Evolutionary conservation across 148 eudicot genomes (phyloP).

Genomic region (Heliosperma pusillum): DNA sequence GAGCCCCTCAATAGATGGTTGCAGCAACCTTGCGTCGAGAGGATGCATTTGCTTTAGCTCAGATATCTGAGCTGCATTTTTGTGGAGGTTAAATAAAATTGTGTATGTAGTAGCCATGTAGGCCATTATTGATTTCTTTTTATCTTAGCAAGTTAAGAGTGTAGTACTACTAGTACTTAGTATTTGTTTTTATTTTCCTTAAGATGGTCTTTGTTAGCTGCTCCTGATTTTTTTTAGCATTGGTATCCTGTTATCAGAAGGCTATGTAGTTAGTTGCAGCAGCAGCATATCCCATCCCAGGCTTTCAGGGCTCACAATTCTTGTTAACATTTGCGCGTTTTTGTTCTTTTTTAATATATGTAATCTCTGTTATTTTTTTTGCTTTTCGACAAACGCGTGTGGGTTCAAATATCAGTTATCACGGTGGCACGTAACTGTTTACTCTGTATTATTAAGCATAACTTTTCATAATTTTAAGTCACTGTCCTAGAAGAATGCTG

Average conservation of each 20-base stretch:
- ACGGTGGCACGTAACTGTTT: too few relatives aligned
- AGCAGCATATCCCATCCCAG: background rate
- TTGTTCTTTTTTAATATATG: background rate
- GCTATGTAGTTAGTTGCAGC: background rate
- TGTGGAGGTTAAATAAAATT: slow-evolving; percentile 14
- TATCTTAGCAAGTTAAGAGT: slow-evolving; percentile 3
- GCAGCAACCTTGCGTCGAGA: slow-evolving; percentile 69
- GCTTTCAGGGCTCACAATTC: background rate
- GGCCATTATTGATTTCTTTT: background rate
- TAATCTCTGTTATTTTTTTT: background rate
- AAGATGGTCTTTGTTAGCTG: background rate
- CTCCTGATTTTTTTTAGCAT: slow-evolving; percentile 11
- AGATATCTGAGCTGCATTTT: slow-evolving; percentile 18
- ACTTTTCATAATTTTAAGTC: too few relatives aligned
- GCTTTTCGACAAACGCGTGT: background rate
- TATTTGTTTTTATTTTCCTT: background rate
- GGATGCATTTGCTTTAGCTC: slow-evolving; percentile 86
- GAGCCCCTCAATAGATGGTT: slow-evolving; percentile 84
- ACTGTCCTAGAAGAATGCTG: too few relatives aligned
- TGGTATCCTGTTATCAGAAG: slow-evolving; percentile 2
- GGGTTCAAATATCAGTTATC: background rate
- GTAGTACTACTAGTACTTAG: background rate
- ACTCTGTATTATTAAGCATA: too few relatives aligned
- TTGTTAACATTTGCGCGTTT: slow-evolving; percentile 6
- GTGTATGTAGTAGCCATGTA: background rate